These are phyloP conservation scores for Massariosphaeria phaeospora DNA, from an alignment of 495 filamentous ascomycete species.

Conservation along the genomic window DNA sequence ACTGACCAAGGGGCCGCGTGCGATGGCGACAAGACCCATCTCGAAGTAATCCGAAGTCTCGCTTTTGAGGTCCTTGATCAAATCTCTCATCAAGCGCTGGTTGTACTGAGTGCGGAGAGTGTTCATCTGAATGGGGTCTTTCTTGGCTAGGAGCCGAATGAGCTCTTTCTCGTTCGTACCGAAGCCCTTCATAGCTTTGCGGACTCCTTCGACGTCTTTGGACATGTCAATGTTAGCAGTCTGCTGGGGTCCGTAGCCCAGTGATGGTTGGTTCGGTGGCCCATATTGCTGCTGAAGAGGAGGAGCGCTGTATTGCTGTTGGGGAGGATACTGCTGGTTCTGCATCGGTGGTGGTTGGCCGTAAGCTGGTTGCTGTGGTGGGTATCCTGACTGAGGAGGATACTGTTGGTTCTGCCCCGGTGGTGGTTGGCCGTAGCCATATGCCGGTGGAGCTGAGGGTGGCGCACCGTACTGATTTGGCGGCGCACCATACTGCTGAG, in stretches of 20 bases:
- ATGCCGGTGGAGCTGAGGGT: too few species aligned
- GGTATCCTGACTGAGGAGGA: slow-evolving; percentile 1
- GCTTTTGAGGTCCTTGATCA: slow-evolving; percentile 67
- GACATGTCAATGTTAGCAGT: slow-evolving; percentile 58
- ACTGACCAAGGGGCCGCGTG: slow-evolving; percentile 68
- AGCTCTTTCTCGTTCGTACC: slow-evolving; percentile 78
- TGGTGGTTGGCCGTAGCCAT: too few species aligned
- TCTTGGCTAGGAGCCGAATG: slow-evolving; percentile 58
- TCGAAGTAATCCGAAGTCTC: slow-evolving; percentile 73
- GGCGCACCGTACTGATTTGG: slow-evolving; percentile 45
- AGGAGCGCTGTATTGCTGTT: slow-evolving; percentile 1
- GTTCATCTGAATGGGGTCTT: slow-evolving; percentile 69
- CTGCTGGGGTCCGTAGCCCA: slow-evolving; percentile 18
- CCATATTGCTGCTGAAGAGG: slow-evolving; percentile 11
- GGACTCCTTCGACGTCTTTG: slow-evolving; percentile 61
- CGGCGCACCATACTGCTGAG: slow-evolving; percentile 9
- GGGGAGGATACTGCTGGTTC: slow-evolving; percentile 32
- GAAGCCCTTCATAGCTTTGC: slow-evolving; percentile 85
- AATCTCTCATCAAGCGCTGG: slow-evolving; percentile 55
- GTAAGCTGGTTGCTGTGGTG: slow-evolving; percentile 8
- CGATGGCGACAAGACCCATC: slow-evolving; percentile 61
- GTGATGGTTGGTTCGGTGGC: slow-evolving; percentile 12
- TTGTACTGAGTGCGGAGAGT: slow-evolving; percentile 63
- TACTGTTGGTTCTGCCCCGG: too few species aligned
- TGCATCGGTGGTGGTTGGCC: slow-evolving; percentile 20